Conservation (phyloP, 768 basidiomycete species). For the Cystobasidium ongulense region DNA sequence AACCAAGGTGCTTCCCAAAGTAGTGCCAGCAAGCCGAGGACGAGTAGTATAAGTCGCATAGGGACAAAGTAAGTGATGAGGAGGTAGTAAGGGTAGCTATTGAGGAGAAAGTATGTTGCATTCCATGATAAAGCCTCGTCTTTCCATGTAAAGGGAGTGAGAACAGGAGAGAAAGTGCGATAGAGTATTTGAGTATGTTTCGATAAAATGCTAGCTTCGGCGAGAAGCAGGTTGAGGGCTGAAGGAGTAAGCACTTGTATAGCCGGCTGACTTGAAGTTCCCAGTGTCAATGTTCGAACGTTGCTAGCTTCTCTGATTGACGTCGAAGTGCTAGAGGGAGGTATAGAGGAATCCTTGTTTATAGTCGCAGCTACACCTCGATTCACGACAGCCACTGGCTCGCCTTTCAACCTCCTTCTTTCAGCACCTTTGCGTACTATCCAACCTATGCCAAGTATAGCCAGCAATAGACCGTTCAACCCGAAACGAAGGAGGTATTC, state of each 20-base stretch:
- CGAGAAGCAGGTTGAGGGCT: conserved; percentile 35
- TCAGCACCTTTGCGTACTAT: conserved; percentile 3
- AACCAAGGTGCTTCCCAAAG: conserved; percentile 40
- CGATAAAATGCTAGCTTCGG: conserved; percentile 30
- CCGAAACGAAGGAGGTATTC: conserved; percentile 36
- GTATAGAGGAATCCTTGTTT: background rate
- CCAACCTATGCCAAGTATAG: conserved; percentile 14
- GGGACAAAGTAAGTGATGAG: conserved; percentile 36
- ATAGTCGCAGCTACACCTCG: background rate
- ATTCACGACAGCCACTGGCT: background rate
- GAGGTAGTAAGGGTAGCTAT: conserved; percentile 42
- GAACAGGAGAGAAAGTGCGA: conserved; percentile 34
- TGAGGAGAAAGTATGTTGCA: conserved; percentile 39
- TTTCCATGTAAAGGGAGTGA: conserved; percentile 31
- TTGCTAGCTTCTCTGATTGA: background rate
- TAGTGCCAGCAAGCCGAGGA: conserved; percentile 35
- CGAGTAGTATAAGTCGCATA: conserved; percentile 36
- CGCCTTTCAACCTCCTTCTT: background rate
- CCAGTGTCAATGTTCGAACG: conserved; percentile 16
- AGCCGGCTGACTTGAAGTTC: conserved; percentile 6
- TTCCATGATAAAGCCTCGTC: conserved; percentile 34
- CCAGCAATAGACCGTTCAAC: conserved; percentile 23
- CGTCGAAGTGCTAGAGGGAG: background rate
- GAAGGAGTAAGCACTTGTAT: conserved; percentile 29
- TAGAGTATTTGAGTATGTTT: conserved; percentile 33